Evolutionary conservation across 2,329 filamentous ascomycete species (phyloP), one percentile per base, ranked within the genome.

Genomic region (Fusarium continuum): DNA sequence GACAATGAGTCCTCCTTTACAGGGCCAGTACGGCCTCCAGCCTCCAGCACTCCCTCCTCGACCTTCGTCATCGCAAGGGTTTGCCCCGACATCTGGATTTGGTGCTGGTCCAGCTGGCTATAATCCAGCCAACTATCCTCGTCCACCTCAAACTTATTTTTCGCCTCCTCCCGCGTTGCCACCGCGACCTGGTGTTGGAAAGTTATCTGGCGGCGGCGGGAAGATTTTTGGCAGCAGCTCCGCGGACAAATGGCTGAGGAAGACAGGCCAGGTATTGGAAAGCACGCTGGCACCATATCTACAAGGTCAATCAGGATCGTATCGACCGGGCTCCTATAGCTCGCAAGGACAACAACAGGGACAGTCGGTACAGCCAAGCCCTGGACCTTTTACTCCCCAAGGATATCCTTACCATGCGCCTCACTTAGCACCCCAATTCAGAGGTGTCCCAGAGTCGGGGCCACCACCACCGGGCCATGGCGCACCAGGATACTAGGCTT

Each of bases 191-290:
- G 51, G 55, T 4, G 36, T 65, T 10, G 63, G 65, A 3, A 72
- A 70, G 26, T 14, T 59, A 38, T 26, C 56, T 31, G 56, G 55
- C n/a, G 48, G 56, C 2, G 45, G 65, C 5, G 63, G 67, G 5
- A 72, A 70, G 39, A 61, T 76, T 13, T 75, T 77, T 40, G 72
- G 74, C 22, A 70, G 71, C 54, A 70, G 69, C 28, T 74, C 74
- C 16, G 76, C 74, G 2, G 70, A 73, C 53, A 75, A 73, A 49
- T 76, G 74, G 71, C 44, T 77, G 11, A 73, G 71, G 45, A 77
- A 74, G 67, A 77, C 75, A 22, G 72, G 72, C 20, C 70, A 75
- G 39, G 72, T 70, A 11, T 58, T 78, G 19, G 76, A 77, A 59
- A 75, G 65, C 40, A 74, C 68, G 28, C 57, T 76, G 38, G 74